These are phyloP conservation scores for Aureobasidium sp. DNA, from an alignment of 2,329 filamentous ascomycete genomes.

Conservation along the genomic window DNA sequence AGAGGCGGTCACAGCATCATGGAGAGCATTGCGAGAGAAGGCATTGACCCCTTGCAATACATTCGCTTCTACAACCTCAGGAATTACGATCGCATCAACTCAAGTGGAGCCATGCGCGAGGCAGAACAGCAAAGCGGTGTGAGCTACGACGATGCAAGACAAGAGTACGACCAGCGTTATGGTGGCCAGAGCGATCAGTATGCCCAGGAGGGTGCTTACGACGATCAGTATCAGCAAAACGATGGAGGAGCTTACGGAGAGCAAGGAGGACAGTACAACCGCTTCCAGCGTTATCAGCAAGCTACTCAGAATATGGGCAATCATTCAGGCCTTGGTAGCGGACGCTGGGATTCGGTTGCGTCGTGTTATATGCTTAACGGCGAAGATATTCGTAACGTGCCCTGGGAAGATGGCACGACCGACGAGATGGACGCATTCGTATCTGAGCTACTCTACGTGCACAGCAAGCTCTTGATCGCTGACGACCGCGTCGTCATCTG, in stretches of 20 bases:
- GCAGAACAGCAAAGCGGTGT: slow-evolving; percentile 60
- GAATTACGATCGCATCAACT: slow-evolving; percentile 78
- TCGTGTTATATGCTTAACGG: slow-evolving; percentile 79
- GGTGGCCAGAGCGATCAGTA: slow-evolving; percentile 28
- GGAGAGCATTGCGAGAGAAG: slow-evolving; percentile 57
- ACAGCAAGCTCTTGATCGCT: slow-evolving; percentile 68
- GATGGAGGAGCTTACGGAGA: slow-evolving; percentile 25
- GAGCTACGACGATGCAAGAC: slow-evolving; percentile 58
- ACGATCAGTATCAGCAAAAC: not conserved
- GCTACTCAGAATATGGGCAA: slow-evolving; percentile 52
- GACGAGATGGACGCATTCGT: slow-evolving; percentile 57
- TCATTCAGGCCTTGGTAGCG: slow-evolving; percentile 34
- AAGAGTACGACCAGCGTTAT: slow-evolving; percentile 53
- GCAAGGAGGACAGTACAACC: slow-evolving; percentile 17
- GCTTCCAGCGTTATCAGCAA: slow-evolving; percentile 65
- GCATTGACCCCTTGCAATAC: slow-evolving; percentile 64
- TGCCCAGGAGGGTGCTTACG: slow-evolving; percentile 23
- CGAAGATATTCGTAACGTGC: slow-evolving; percentile 58
- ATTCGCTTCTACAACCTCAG: slow-evolving; percentile 81
- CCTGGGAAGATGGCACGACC: slow-evolving; percentile 49
- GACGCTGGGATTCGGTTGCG: slow-evolving; percentile 68
- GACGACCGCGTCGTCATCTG: slow-evolving; percentile 79
- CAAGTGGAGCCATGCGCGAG: slow-evolving; percentile 52
- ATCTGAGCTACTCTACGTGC: slow-evolving; percentile 56
- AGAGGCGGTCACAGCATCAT: slow-evolving; percentile 72